Evolutionary conservation across 768 basidiomycete species (phyloP).

Genomic region (Suillus plorans): DNA sequence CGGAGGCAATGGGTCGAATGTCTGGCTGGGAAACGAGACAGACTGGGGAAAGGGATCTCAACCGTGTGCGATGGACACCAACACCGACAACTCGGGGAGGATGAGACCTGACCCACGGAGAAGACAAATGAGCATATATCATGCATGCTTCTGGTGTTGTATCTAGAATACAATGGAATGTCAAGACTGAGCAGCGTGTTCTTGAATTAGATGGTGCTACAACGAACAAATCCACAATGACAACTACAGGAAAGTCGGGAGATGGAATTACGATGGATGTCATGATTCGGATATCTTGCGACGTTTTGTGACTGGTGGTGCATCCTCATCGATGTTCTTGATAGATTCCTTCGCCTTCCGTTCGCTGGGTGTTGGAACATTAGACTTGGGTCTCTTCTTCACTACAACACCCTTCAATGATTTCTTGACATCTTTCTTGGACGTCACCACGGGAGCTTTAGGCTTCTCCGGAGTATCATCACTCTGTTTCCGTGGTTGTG

Average conservation of each 20-base stretch:
- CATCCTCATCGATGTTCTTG: slow-evolving; percentile 24
- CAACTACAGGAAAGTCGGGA: background rate
- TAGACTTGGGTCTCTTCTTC: slow-evolving; percentile 66
- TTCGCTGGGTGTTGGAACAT: slow-evolving; percentile 18
- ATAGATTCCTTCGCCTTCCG: slow-evolving; percentile 16
- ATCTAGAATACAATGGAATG: background rate
- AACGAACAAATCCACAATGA: background rate
- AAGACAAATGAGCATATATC: slow-evolving; percentile 9
- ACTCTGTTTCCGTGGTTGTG: slow-evolving; percentile 35
- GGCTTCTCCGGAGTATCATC: slow-evolving; percentile 25
- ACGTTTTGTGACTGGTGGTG: slow-evolving; percentile 53
- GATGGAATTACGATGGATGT: slow-evolving; percentile 19
- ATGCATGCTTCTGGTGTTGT: background rate
- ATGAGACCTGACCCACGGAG: slow-evolving; percentile 24
- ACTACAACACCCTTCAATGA: slow-evolving; percentile 76
- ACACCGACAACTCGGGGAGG: slow-evolving; percentile 51
- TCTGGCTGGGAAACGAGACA: slow-evolving; percentile 54
- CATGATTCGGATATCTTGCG: slow-evolving; percentile 45
- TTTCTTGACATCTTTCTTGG: slow-evolving; percentile 66
- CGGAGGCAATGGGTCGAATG: slow-evolving; percentile 63
- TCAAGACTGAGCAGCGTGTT: background rate
- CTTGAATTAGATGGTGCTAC: background rate
- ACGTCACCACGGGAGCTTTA: slow-evolving; percentile 27
- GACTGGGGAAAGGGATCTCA: slow-evolving; percentile 60
- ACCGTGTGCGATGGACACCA: slow-evolving; percentile 75